phyloP scores from a whole-genome alignment of 352 stramenopile genomes.

The Globisporangium cystogenes region DNA sequence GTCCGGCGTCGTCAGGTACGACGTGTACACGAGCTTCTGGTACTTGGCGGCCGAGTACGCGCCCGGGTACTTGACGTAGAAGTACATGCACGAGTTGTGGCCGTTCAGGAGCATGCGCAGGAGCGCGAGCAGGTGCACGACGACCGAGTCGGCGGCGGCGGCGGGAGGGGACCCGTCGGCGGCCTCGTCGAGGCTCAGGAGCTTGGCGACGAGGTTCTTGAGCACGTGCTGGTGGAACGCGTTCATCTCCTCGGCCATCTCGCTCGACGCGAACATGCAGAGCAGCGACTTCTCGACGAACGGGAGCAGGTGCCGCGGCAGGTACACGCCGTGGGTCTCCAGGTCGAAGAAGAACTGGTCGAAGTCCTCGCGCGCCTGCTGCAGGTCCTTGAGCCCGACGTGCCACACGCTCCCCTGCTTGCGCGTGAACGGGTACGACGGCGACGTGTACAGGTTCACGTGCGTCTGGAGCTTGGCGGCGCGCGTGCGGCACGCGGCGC shows the following conservation, averaged over 20 bases:
- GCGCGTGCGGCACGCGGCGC: slow-evolving; percentile 48
- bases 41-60: slow-evolving; percentile 50
- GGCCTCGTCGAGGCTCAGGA: slow-evolving; percentile 33
- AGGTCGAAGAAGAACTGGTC: slow-evolving; percentile 67
- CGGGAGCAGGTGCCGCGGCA: slow-evolving; percentile 49
- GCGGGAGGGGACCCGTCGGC: not conserved
- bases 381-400: slow-evolving; percentile 54
- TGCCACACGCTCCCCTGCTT: slow-evolving; percentile 73
- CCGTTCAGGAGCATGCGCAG: slow-evolving; percentile 77
- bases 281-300: slow-evolving; percentile 74
- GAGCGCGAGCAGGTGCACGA: slow-evolving; percentile 51
- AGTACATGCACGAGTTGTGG: slow-evolving; percentile 73
- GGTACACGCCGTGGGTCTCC: slow-evolving; percentile 39
- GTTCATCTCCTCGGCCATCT: slow-evolving; percentile 75
- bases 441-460: slow-evolving; percentile 73
- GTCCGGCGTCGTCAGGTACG: slow-evolving; percentile 62
- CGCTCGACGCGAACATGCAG: slow-evolving; percentile 57
- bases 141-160: slow-evolving; percentile 18
- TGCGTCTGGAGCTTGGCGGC: slow-evolving; percentile 66
- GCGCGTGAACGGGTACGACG: slow-evolving; percentile 68
- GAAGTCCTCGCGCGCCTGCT: slow-evolving; percentile 58
- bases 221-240: slow-evolving; percentile 73
- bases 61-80: slow-evolving; percentile 80
- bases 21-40: slow-evolving; percentile 67
- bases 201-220: slow-evolving; percentile 69